Evolutionary conservation across 352 stramenopile genomes (phyloP).

Genomic region (Peronospora belbahrii): DNA sequence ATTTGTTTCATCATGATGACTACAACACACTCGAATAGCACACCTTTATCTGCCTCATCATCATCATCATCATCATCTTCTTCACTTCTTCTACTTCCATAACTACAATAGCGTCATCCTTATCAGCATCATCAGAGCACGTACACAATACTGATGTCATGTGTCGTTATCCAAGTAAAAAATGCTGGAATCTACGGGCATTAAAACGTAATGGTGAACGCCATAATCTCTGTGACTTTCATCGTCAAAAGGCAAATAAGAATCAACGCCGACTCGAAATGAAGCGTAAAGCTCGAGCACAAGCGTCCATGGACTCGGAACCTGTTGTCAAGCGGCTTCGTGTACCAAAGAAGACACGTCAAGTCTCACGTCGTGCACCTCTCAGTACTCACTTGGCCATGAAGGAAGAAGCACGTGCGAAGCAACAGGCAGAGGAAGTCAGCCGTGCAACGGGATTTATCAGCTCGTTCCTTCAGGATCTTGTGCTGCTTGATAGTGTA

Average conservation of each 20-base stretch:
- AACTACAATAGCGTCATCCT: neutral
- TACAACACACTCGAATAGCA: neutral
- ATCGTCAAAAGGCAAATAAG: conserved; percentile 56
- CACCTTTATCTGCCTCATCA: no score
- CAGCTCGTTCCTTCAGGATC: conserved; percentile 26
- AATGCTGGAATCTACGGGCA: conserved; percentile 33
- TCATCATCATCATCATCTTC: neutral
- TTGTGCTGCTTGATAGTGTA: conserved; percentile 23
- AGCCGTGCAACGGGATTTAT: conserved; percentile 1
- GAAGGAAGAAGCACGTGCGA: conserved; percentile 25
- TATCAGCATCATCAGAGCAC: neutral
- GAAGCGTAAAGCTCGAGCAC: conserved; percentile 26
- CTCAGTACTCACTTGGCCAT: conserved; percentile 37
- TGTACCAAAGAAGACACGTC: conserved; percentile 16
- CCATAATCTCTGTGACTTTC: conserved; percentile 52
- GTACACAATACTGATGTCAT: conserved; percentile 16
- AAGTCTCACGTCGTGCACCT: conserved; percentile 12
- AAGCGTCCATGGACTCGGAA: conserved; percentile 8
- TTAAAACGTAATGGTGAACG: conserved; percentile 39
- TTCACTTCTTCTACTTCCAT: neutral
- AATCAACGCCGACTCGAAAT: conserved; percentile 59
- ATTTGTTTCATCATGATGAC: neutral
- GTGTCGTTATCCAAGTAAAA: conserved; percentile 49
- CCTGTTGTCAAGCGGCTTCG: conserved; percentile 7
- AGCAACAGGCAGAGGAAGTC: conserved; percentile 12